These are phyloP conservation scores for Dentipellis fragilis DNA, from an alignment of 768 basidiomycete species.

Conservation along the genomic window DNA sequence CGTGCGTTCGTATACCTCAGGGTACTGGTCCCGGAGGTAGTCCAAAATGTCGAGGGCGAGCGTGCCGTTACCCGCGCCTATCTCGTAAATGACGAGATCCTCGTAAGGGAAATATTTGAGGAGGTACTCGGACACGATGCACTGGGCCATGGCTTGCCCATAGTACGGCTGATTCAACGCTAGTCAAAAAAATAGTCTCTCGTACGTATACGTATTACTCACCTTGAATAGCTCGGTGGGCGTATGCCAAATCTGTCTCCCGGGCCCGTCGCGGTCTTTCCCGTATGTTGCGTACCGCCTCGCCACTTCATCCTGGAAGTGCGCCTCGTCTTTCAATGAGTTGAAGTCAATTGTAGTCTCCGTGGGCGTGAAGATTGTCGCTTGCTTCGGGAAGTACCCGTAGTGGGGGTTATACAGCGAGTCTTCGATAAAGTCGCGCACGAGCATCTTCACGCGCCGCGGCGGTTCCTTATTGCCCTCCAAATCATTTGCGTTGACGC, in stretches of 20 bases:
- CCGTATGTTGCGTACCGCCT: conserved; percentile 67
- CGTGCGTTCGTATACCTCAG: conserved; percentile 89
- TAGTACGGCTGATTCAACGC: conserved; percentile 70
- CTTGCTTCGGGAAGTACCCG: conserved; percentile 93
- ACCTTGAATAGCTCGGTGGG: conserved; percentile 98
- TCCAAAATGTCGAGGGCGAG: conserved; percentile 83
- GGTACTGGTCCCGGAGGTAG: conserved; percentile 65
- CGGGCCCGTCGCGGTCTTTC: conserved; percentile 54
- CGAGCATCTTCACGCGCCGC: conserved; percentile 81
- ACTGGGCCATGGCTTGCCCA: conserved; percentile 82
- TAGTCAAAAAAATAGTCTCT: conserved; percentile 1
- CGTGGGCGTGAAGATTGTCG: conserved; percentile 73
- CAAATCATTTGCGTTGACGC: conserved; percentile 65
- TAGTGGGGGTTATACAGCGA: conserved; percentile 95
- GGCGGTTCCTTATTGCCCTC: conserved; percentile 52
- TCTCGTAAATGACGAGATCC: conserved; percentile 92
- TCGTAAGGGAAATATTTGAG: conserved; percentile 94
- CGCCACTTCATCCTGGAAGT: conserved; percentile 80
- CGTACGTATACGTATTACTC: conserved; percentile 14
- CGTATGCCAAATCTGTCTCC: conserved; percentile 95
- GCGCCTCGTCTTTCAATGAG: conserved; percentile 49
- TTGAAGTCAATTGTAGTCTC: conserved; percentile 58
- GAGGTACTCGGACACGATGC: conserved; percentile 85
- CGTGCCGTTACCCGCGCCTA: conserved; percentile 96
- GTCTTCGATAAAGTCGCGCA: conserved; percentile 95